These are phyloP conservation scores for Alisma plantagoaquatica DNA, from an alignment of 106 monocot genomes.

Conservation along the genomic window DNA sequence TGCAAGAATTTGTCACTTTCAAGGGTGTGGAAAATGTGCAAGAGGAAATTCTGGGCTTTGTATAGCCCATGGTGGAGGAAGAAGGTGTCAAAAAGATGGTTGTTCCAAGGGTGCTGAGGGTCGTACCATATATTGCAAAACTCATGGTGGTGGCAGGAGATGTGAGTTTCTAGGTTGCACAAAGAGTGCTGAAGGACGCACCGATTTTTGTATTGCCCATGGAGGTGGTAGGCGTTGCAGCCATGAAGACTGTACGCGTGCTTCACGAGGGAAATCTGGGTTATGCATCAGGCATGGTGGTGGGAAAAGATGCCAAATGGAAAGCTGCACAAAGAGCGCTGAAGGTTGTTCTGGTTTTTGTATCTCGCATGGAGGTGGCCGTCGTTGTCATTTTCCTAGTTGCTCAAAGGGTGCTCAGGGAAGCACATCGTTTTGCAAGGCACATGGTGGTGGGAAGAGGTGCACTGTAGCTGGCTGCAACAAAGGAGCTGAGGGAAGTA, in stretches of 20 bases:
- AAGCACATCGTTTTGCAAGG: constrained; percentile 61
- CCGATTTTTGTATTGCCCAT: constrained; percentile 56
- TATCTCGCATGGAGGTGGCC: constrained; percentile 61
- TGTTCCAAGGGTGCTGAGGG: constrained; percentile 67
- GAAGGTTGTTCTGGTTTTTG: constrained; percentile 58
- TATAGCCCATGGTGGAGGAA: constrained; percentile 62
- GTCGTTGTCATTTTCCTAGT: constrained; percentile 41
- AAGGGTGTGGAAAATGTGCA: constrained; percentile 51
- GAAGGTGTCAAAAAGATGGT: constrained; percentile 47
- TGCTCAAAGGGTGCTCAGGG: constrained; percentile 69
- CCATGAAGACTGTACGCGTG: constrained; percentile 32
- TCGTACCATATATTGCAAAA: constrained; percentile 56
- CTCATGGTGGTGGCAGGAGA: constrained; percentile 57
- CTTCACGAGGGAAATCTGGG: constrained; percentile 51
- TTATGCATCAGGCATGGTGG: constrained; percentile 64
- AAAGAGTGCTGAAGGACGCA: constrained; percentile 66
- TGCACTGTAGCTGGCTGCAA: constrained; percentile 29
- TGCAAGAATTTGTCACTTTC: constrained; percentile 26
- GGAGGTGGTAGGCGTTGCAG: constrained; percentile 59
- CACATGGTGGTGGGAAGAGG: constrained; percentile 66
- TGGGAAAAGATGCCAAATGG: constrained; percentile 53
- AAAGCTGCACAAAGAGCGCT: constrained; percentile 50
- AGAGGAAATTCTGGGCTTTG: constrained; percentile 59
- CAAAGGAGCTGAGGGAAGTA: constrained; percentile 69
- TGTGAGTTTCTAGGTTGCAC: constrained; percentile 59